Evolutionary conservation across 106 monocot genomes (phyloP).

Genomic region (Gastrodia elata): DNA sequence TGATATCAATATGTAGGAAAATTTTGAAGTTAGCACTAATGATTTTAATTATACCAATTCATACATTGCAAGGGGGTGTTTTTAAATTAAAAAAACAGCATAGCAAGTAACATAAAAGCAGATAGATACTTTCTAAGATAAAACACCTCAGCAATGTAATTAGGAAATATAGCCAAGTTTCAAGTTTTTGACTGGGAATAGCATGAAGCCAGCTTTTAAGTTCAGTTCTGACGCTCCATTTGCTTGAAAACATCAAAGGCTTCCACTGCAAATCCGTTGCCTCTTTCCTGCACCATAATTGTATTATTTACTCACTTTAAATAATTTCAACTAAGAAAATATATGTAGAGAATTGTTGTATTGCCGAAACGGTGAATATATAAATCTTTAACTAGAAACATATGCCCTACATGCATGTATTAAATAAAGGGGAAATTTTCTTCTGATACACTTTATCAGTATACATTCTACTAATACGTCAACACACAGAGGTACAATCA

Average conservation of each 20-base stretch:
- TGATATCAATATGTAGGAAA: background rate
- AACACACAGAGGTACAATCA: no score
- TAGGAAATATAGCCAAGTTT: background rate
- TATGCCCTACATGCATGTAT: no score
- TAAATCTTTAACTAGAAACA: no score
- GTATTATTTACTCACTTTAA: no score
- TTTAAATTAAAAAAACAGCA: background rate
- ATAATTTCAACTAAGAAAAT: no score
- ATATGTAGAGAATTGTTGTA: no score
- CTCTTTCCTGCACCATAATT: slow-evolving; percentile 22
- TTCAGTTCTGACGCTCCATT: slow-evolving; percentile 28
- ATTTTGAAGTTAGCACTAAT: background rate
- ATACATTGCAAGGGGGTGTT: background rate
- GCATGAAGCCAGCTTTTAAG: background rate
- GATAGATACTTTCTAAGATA: background rate
- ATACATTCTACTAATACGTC: no score
- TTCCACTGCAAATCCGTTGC: slow-evolving; percentile 19
- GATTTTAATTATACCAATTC: background rate
- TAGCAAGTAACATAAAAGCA: background rate
- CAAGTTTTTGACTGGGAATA: background rate
- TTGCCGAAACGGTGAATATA: no score
- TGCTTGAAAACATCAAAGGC: slow-evolving; percentile 34
- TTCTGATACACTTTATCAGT: no score
- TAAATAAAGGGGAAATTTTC: no score
- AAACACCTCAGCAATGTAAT: background rate